A percentile compares a stretch with the other conserved stretches of the same genome.
phyloP scores from a whole-genome alignment of 345 rosid species.

The Eucalyptus coolabah region DNA sequence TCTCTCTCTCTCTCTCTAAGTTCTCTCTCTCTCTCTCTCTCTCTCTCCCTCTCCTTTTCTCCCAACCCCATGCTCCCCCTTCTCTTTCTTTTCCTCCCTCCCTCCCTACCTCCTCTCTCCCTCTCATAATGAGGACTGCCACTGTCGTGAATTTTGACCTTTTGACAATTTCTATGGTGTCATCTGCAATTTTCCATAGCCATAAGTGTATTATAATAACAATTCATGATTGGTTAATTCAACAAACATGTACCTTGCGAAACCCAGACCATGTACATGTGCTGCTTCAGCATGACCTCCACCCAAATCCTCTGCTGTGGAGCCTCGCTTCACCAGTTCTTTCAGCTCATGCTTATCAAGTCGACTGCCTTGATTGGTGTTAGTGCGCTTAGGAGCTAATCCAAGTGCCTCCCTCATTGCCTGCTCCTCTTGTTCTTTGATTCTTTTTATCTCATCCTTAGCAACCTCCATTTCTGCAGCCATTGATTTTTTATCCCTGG shows the following conservation, averaged over 20 bases:
- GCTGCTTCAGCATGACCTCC: conserved; percentile 92
- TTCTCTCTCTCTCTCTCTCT: neutral
- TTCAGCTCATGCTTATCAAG: conserved; percentile 90
- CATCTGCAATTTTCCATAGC: neutral
- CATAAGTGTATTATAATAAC: neutral
- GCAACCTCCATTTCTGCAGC: conserved; percentile 42
- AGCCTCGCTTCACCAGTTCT: conserved; percentile 85
- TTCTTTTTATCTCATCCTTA: conserved; percentile 79
- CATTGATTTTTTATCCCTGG: conserved; percentile 50
- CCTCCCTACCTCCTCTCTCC: neutral
- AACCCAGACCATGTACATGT: conserved; percentile 82
- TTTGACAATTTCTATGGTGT: neutral
- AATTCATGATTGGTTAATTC: neutral
- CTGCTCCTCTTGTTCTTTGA: conserved; percentile 94
- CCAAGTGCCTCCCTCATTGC: conserved; percentile 99
- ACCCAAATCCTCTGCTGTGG: conserved; percentile 95
- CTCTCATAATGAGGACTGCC: neutral
- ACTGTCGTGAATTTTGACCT: neutral
- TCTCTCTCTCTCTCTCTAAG: neutral
- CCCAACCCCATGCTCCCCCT: no score
- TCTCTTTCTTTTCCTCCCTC: neutral
- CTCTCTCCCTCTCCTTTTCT: no score
- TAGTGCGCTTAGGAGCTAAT: conserved; percentile 74
- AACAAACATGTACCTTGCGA: conserved; percentile 40
- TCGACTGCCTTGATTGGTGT: conserved; percentile 66